Percentiles rank a stretch among this genome's conserved stretches.
Conservation (phyloP, 139 green algal species). For the Chlorella sorokiniana region DNA sequence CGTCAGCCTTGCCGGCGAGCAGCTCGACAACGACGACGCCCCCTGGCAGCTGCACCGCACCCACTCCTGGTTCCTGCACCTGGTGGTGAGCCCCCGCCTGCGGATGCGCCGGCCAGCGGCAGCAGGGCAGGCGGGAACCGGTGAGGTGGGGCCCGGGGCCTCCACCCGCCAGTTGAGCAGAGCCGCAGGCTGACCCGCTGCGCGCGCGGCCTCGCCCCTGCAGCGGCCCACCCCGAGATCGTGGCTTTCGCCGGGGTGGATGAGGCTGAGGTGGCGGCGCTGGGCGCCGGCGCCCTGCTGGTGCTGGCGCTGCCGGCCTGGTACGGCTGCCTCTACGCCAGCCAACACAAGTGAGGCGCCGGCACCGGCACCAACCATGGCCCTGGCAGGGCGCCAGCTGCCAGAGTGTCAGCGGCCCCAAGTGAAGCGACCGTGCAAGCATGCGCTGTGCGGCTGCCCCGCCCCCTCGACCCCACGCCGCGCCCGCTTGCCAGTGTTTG, state of each 20-base stretch:
- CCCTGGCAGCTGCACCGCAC: neutral
- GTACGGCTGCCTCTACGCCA: conserved; percentile 8
- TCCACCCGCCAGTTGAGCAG: too few species aligned
- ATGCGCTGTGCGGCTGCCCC: too few species aligned
- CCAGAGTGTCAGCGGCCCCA: too few species aligned
- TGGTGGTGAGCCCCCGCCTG: neutral
- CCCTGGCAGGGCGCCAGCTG: too few species aligned
- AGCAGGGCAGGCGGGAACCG: too few species aligned
- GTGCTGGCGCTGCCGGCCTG: conserved; percentile 27
- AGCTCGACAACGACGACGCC: neutral
- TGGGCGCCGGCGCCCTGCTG: neutral
- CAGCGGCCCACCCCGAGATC: conserved; percentile 1
- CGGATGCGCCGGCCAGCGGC: neutral
- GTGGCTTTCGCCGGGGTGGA: neutral
- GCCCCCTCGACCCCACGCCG: too few species aligned
- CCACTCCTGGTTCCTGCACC: conserved; percentile 13
- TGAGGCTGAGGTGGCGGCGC: neutral
- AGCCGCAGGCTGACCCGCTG: too few species aligned
- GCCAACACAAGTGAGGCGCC: neutral
- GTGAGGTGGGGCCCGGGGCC: too few species aligned
- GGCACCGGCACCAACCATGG: too few species aligned
- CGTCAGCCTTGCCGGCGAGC: neutral
- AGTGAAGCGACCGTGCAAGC: too few species aligned
- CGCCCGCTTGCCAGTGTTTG: neutral
- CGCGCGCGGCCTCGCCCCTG: neutral